Evolutionary conservation across 2,329 filamentous ascomycete species (phyloP), one percentile per base, ranked within the genome.

Genomic region (Calonectria pteridis): DNA sequence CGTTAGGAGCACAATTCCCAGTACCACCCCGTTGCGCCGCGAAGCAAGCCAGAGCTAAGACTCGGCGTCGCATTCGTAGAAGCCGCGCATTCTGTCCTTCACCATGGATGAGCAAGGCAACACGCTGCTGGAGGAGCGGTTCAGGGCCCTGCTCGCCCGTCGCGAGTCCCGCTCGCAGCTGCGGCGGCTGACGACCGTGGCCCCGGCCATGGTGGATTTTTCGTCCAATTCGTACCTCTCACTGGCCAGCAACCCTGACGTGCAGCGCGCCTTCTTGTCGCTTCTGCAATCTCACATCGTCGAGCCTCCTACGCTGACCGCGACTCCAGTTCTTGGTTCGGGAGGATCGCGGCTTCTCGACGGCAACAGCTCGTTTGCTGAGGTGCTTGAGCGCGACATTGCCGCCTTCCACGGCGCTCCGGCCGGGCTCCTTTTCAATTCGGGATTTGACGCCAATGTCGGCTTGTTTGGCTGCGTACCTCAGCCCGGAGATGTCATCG

Each of bases 151-250:
- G 23, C 80, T 85, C 50, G 70, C 75, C 31, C 78, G 78, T 16
- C 83, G 84, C 11, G 75, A 82, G 13, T 51, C 79, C 6, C 81
- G 83, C 20, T 83, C 82, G 14, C 85, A 83, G 67, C 83, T 88
- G 10, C 87, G 89, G n/a, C 82, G 80, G 7, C 81, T 90, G 23
- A 89, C 84, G 0, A 82, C 93, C 4, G 90, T 93, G 4, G 93
- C 93, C 0, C 89, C 93, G 1, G 91, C 89, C 26, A 93, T 91
- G 28, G 90, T 92, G 63, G 95, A 97, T 84, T 94, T 97, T 80
- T 93, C 93, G 28, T 96, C 94, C 80, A 93, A 95, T 82, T 91
- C 91, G 69, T 94, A 97, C 81, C 94, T 98, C 72, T 95, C 95
- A 63, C 93, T 96, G 7, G 92, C 94, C 0, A 82, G 81, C 3